phyloP scores from a whole-genome alignment of 108 stramenopile genomes.

The Conticribra guillardii region DNA sequence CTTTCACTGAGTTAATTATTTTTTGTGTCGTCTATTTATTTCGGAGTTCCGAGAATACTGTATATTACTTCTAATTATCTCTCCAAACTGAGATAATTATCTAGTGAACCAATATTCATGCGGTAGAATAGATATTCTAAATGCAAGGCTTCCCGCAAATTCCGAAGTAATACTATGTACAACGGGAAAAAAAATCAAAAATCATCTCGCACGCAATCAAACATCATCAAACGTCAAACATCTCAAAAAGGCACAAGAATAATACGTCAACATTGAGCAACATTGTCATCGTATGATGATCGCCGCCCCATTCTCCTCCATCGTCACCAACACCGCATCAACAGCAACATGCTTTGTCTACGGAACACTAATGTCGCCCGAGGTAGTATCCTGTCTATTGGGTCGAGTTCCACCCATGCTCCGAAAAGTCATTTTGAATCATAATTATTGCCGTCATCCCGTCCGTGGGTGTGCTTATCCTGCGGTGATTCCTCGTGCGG shows the following conservation, averaged over 20 bases:
- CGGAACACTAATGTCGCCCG: constrained; percentile 67
- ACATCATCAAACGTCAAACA: not conserved
- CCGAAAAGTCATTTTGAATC: constrained; percentile 23
- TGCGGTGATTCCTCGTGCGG: constrained; percentile 39
- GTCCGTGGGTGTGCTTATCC: constrained; percentile 66
- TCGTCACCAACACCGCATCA: not conserved
- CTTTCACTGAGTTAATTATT: not conserved
- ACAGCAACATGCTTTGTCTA: constrained; percentile 62
- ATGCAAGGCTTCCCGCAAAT: too few relatives aligned
- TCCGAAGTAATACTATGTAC: too few relatives aligned
- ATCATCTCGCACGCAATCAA: not conserved
- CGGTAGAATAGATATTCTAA: too few relatives aligned
- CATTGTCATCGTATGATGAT: not conserved
- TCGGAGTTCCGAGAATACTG: too few relatives aligned
- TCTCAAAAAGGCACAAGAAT: not conserved
- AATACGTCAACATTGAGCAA: too few relatives aligned
- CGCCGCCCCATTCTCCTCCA: not conserved
- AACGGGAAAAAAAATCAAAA: too few relatives aligned
- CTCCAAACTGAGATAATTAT: too few relatives aligned
- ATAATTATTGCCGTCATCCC: constrained; percentile 53
- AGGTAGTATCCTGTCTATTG: constrained; percentile 58
- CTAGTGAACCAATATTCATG: too few relatives aligned
- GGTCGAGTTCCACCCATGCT: constrained; percentile 40
- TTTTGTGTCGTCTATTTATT: too few relatives aligned
- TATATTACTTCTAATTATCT: too few relatives aligned